Conservation (phyloP, 2,329 filamentous ascomycete genomes). For the Leptodontidium sp. region DNA sequence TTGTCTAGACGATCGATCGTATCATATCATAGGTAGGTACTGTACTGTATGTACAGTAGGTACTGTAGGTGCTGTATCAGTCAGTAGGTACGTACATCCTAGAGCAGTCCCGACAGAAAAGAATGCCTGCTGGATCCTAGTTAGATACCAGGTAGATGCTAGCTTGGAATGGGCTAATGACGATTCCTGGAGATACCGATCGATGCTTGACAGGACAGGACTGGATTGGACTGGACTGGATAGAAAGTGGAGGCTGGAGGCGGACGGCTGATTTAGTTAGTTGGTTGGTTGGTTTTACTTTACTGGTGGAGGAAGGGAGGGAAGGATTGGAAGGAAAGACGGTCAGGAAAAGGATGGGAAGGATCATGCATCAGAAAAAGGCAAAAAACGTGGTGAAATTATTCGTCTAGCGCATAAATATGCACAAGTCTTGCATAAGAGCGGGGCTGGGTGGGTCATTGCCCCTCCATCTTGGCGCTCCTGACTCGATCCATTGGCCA, state of each 20-base stretch:
- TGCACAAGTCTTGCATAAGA: not conserved
- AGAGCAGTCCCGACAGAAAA: not conserved
- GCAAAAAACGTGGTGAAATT: slow-evolving; percentile 2
- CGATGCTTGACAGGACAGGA: no score
- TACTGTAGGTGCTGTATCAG: no score
- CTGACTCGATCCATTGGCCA: slow-evolving; percentile 3
- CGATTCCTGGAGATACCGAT: not conserved
- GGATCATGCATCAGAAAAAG: no score
- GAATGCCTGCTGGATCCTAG: not conserved
- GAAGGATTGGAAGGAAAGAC: not conserved
- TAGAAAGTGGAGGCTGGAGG: no score
- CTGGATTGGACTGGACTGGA: no score
- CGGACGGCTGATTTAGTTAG: no score
- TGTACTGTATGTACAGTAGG: not conserved
- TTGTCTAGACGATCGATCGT: not conserved
- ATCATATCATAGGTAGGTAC: not conserved
- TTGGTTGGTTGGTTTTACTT: not conserved
- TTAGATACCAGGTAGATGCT: no score
- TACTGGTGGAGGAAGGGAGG: not conserved
- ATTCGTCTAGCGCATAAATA: slow-evolving; percentile 6
- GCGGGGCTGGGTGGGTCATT: not conserved
- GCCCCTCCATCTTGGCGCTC: slow-evolving; percentile 9
- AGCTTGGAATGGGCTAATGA: no score
- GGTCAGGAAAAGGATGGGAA: not conserved
- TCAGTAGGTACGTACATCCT: not conserved